Percentiles rank a stretch among this genome's conserved stretches.
phyloP scores from a whole-genome alignment of 768 basidiomycete species.

The Termitomyces sp. region DNA sequence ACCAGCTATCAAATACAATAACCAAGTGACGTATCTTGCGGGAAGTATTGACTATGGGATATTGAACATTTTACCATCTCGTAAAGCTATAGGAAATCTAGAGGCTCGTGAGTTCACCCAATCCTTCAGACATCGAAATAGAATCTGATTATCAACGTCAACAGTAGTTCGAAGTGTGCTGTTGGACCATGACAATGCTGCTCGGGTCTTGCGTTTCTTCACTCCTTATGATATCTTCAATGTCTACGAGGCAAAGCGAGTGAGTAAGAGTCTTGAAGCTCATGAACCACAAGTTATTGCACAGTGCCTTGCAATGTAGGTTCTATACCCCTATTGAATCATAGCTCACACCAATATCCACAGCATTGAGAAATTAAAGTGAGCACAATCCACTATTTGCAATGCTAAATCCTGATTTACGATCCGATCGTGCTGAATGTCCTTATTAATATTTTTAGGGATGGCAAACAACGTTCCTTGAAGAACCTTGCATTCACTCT shows the following conservation, averaged over 20 bases:
- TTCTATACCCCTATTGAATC: not conserved
- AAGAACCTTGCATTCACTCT: not conserved
- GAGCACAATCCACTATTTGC: no score
- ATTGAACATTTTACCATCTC: not conserved
- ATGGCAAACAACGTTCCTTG: not conserved
- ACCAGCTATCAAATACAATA: not conserved
- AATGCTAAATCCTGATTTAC: no score
- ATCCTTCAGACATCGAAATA: not conserved
- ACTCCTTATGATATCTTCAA: not conserved
- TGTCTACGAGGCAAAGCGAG: not conserved
- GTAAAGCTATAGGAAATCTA: rapidly evolving
- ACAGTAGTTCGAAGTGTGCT: not conserved
- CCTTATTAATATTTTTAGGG: not conserved
- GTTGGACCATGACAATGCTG: not conserved
- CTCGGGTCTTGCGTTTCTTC: not conserved
- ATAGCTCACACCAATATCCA: not conserved
- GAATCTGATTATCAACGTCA: not conserved
- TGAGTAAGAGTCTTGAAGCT: not conserved
- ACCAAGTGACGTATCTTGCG: not conserved
- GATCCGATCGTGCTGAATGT: no score
- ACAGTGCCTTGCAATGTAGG: not conserved
- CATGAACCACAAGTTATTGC: not conserved
- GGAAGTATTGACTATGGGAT: not conserved
- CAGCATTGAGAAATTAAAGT: not conserved
- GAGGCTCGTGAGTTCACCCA: not conserved